Evolutionary conservation across 2,329 filamentous ascomycete genomes (phyloP).

Genomic region (Pezicula neosporulosa): DNA sequence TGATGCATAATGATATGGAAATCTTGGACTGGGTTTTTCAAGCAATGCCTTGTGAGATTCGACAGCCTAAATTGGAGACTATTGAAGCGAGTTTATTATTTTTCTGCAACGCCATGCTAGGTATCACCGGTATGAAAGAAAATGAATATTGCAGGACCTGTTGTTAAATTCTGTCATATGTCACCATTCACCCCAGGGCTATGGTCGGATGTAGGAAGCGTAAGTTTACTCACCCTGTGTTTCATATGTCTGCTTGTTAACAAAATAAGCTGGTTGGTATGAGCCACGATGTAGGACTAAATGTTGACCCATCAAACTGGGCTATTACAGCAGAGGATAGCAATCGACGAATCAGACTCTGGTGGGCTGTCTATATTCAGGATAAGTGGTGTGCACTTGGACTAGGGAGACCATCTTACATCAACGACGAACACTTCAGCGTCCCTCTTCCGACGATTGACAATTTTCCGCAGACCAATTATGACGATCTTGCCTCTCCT

Average conservation of each 20-base stretch:
- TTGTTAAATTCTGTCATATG: not conserved
- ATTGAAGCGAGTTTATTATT: conserved; percentile 4
- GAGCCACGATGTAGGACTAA: conserved; percentile 16
- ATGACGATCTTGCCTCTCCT: conserved; percentile 33
- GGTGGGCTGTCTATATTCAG: conserved; percentile 62
- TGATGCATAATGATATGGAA: not conserved
- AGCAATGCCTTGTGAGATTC: conserved; percentile 3
- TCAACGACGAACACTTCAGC: conserved; percentile 13
- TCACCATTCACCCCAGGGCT: conserved; percentile 3
- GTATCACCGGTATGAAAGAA: not conserved
- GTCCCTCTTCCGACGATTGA: conserved; percentile 41
- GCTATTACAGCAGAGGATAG: conserved; percentile 14
- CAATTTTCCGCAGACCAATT: conserved; percentile 18
- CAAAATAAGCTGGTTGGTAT: conserved; percentile 3
- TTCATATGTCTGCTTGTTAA: not conserved
- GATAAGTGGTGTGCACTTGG: conserved; percentile 57
- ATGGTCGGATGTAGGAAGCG: conserved; percentile 6
- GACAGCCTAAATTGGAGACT: conserved; percentile 5
- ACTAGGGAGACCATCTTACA: conserved; percentile 47
- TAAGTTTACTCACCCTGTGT: not conserved
- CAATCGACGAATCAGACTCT: conserved; percentile 48
- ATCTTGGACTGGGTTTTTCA: not conserved
- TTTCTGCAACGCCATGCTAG: conserved; percentile 4
- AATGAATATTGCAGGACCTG: too few species aligned
- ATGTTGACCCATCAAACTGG: conserved; percentile 16